A percentile compares a stretch with the other conserved stretches of the same genome.
phyloP scores from a whole-genome alignment of 495 filamentous ascomycete genomes.

The Barbatosphaeria neglecta region DNA sequence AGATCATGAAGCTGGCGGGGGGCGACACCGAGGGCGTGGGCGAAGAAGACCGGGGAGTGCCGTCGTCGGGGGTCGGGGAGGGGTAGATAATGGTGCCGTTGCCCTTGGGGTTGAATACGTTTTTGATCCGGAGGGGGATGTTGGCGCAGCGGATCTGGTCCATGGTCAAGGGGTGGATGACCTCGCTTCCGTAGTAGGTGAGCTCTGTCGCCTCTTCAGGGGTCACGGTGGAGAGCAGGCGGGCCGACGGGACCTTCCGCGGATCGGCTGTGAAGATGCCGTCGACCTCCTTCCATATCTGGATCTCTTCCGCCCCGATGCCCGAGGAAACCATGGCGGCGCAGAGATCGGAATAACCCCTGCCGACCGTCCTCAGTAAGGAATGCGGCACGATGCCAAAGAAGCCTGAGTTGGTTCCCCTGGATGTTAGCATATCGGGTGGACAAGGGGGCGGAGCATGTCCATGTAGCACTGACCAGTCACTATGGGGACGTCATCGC shows the following conservation, averaged over 20 bases:
- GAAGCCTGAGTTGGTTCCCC: slow-evolving; percentile 16
- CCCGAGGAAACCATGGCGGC: slow-evolving; percentile 39
- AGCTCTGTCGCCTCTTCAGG: slow-evolving; percentile 41
- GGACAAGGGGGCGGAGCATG: too few relatives aligned
- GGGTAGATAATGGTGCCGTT: slow-evolving; percentile 28
- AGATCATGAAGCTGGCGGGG: slow-evolving; percentile 18
- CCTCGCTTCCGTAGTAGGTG: slow-evolving; percentile 43
- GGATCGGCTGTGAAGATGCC: slow-evolving; percentile 48
- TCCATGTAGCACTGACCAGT: too few relatives aligned
- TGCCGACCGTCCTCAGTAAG: slow-evolving; percentile 31
- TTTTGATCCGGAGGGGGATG: slow-evolving; percentile 27
- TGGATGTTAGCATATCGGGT: too few relatives aligned
- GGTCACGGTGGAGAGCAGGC: slow-evolving; percentile 36
- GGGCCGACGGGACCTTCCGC: slow-evolving; percentile 39
- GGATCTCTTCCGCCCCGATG: slow-evolving; percentile 34
- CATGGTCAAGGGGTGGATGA: slow-evolving; percentile 33
- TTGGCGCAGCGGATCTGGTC: slow-evolving; percentile 27
- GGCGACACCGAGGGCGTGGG: slow-evolving; percentile 3
- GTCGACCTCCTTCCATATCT: slow-evolving; percentile 47
- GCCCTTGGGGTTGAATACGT: slow-evolving; percentile 26
- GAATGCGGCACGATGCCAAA: slow-evolving; percentile 39
- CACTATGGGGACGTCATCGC: neutral
- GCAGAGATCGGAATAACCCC: slow-evolving; percentile 43
- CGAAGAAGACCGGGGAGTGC: neutral
- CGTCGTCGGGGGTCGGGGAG: slow-evolving; percentile 5